phyloP scores from a whole-genome alignment of 257 asterid species.

The Anisodus tanguticus region DNA sequence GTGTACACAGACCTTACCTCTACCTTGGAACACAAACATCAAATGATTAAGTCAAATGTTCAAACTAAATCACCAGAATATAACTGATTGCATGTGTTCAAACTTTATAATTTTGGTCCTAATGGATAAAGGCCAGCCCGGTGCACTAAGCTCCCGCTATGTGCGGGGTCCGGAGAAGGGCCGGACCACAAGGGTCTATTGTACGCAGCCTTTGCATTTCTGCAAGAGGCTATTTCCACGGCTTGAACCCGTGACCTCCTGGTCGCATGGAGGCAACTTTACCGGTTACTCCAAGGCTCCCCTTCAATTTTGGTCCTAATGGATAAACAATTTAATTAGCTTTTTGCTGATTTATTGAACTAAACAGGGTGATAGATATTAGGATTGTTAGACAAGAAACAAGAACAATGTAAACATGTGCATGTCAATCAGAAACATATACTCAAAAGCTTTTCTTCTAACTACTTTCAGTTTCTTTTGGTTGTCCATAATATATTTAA shows the following conservation, averaged over 20 bases:
- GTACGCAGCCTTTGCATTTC: too few relatives aligned
- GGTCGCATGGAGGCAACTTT: too few relatives aligned
- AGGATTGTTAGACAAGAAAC: neutral
- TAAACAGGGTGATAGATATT: neutral
- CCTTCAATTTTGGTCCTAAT: too few relatives aligned
- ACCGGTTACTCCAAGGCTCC: too few relatives aligned
- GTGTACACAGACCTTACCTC: too few relatives aligned
- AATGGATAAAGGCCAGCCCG: neutral
- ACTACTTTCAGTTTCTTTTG: neutral
- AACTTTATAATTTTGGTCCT: neutral
- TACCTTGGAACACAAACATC: neutral
- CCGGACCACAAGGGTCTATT: too few relatives aligned
- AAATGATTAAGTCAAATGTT: neutral
- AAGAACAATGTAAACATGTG: neutral
- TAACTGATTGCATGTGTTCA: conserved; percentile 5
- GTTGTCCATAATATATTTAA: neutral
- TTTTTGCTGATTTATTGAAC: neutral
- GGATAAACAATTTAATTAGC: neutral
- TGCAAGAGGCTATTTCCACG: too few relatives aligned
- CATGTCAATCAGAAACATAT: neutral
- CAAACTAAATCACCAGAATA: conserved; percentile 1
- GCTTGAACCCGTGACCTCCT: too few relatives aligned
- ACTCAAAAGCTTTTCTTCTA: neutral
- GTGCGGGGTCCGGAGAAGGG: too few relatives aligned
- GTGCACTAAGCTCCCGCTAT: too few relatives aligned